Evolutionary conservation across 1,284 basidiomycete genomes (phyloP), one percentile per base, ranked within the genome.

Genomic region (Pseudozyma thailandica): DNA sequence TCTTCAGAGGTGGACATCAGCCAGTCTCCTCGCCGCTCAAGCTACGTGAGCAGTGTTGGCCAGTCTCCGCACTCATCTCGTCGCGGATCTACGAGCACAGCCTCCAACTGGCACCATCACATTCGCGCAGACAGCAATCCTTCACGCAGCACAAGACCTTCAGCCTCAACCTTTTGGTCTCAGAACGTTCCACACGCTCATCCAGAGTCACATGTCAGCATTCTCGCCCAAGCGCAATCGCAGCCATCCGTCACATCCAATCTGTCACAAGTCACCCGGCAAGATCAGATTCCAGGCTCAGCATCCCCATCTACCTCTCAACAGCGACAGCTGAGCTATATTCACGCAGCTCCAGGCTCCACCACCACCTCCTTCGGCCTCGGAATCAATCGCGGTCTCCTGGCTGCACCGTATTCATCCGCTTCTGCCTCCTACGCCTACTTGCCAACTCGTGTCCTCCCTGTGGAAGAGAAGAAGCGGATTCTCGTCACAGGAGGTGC

Each of bases 401-500:
- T 41, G 27, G 10, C 18, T 13, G 26, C 42, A 18, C 8, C 41
- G 1, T 38, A 49, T 2, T 23, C 46, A 6, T 43, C 49, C 4
- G n/a, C 50, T 3, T 51, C 55, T 3, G 31, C 59, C 4, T 54
- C 52, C 10, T 59, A 52, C 31, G 66, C 56, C 21, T 66, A 97
- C 94, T 92, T 93, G 9, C 92, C 94, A 5, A 94, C 98, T 56
- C 91, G 89, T 74, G 89, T 94, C 47, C 88, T 98, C 31, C 85
- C 92, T 18, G 89, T 91, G 30, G 86, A 88, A 4, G 84, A 87
- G 68, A 89, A 92, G 79, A 96, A 95, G 85, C 90, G 95, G 47
- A 87, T 98, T 77, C 88, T 98, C 38, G 90, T 95, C 73, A 98
- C 94, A 16, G 94, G 94, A 72, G 94, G 74, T 54, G 95, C 95